Conservation (phyloP, 164 flowering plant genomes). For the Nelumbo lutea region DNA sequence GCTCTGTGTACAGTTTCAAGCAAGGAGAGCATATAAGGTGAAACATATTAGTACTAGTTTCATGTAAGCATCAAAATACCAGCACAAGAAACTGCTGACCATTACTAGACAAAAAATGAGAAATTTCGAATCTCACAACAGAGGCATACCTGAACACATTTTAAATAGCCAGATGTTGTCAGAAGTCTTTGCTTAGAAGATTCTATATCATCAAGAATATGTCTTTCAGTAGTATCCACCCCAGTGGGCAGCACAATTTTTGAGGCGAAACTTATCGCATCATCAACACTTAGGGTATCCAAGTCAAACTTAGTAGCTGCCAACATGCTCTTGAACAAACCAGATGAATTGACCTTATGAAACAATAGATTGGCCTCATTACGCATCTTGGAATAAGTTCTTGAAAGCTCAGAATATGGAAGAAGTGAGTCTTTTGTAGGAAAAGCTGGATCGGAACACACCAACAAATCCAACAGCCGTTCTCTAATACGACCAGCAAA, state of each 20-base stretch:
- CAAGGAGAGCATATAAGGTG: not conserved
- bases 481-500: conserved; percentile 38
- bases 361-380: conserved; percentile 68
- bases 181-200: conserved; percentile 70
- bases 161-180: conserved; percentile 84
- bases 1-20: conserved; percentile 39
- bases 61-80: not conserved
- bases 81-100: not conserved
- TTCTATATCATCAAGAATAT: conserved; percentile 59
- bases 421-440: conserved; percentile 79
- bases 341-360: conserved; percentile 45
- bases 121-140: not conserved
- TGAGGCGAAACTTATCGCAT: conserved; percentile 76
- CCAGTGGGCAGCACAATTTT: conserved; percentile 35
- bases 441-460: conserved; percentile 77
- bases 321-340: conserved; percentile 29
- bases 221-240: conserved; percentile 32
- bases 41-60: not conserved
- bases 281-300: conserved; percentile 67
- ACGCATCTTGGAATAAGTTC: conserved; percentile 94
- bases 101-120: not conserved
- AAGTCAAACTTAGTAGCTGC: conserved; percentile 35
- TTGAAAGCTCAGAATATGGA: conserved; percentile 92
- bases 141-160: conserved; percentile 77
- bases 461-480: conserved; percentile 73